Evolutionary conservation across 2,329 filamentous ascomycete species (phyloP), one percentile per base, ranked within the genome.

Genomic region (Lecanicillium sp.): DNA sequence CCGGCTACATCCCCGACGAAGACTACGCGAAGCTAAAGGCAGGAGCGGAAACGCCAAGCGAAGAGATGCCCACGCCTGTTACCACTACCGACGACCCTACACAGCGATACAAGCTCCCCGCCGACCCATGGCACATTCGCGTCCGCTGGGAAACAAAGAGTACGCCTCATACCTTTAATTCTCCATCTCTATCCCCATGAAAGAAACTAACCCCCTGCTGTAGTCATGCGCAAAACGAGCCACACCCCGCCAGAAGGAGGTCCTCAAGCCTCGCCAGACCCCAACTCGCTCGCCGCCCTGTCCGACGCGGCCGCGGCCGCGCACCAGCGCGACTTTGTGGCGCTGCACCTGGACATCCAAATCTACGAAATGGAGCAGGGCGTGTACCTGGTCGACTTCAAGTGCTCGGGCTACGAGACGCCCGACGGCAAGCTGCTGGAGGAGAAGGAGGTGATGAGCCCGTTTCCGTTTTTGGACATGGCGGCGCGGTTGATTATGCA

Each of bases 321-420:
- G 3, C 61, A 61, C 17, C 64, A 68, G 35, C 65, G 62, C 37
- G 78, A 87, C 46, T 84, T 84, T 40, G 80, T 94, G n/a, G 90
- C 85, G 57, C 84, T 97, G 54, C 92, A 95, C 57, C 79, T 98
- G 58, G 89, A 94, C 48, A 96, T 98, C 46, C 92, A 96, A 59
- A 81, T 96, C 37, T 96, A 96, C 62, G 84, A 88, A 56, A 88
- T 97, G 69, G 90, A 97, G 59, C 79, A 81, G 42, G 84, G 86
- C 40, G 90, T 92, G 48, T 97, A 90, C 61, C 81, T 98, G 46
- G 92, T 98, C 35, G 92, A 98, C 60, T 98, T 98, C 71, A 97
- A 96, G 59, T 97, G 90, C 59, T 89, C 92, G 12, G 92, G 92
- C 15, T 98, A 98, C 63, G 92, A 98, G 65, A 87, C 74, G 33